Evolutionary conservation across 208 protist species (phyloP).

Genomic region (Giardia duodenalis): DNA sequence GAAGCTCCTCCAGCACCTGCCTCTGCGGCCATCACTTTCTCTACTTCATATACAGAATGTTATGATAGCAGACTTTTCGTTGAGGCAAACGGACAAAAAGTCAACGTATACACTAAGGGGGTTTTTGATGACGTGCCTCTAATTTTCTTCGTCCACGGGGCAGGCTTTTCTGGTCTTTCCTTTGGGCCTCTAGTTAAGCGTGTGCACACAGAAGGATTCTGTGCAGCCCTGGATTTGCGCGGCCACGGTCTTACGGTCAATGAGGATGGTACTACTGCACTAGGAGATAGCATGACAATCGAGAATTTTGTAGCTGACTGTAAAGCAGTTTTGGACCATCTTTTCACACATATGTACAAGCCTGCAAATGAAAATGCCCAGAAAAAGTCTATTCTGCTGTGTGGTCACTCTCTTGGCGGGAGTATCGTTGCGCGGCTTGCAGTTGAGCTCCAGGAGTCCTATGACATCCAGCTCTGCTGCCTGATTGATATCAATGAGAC

Average conservation of each 20-base stretch:
- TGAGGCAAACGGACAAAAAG: neutral
- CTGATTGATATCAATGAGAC: slow-evolving; percentile 14
- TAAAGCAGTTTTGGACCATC: neutral
- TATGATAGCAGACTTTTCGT: neutral
- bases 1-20: neutral
- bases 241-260: slow-evolving; percentile 8
- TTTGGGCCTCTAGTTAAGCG: neutral
- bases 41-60: neutral
- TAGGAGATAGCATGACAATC: neutral
- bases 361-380: neutral
- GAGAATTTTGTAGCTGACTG: neutral
- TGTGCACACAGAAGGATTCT: neutral
- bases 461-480: neutral
- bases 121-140: neutral
- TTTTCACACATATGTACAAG: neutral
- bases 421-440: neutral
- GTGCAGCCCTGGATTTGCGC: neutral
- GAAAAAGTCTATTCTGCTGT: neutral
- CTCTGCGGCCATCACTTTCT: neutral
- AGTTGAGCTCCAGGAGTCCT: neutral
- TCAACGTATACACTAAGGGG: slow-evolving; percentile 3
- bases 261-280: neutral
- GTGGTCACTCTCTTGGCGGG: slow-evolving; percentile 12
- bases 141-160: slow-evolving; percentile 11
- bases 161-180: slow-evolving; percentile 17